A percentile compares a stretch with the other conserved stretches of the same genome.
These are phyloP conservation scores for Viridothelium virens DNA, from an alignment of 495 filamentous ascomycete species.

Conservation along the genomic window DNA sequence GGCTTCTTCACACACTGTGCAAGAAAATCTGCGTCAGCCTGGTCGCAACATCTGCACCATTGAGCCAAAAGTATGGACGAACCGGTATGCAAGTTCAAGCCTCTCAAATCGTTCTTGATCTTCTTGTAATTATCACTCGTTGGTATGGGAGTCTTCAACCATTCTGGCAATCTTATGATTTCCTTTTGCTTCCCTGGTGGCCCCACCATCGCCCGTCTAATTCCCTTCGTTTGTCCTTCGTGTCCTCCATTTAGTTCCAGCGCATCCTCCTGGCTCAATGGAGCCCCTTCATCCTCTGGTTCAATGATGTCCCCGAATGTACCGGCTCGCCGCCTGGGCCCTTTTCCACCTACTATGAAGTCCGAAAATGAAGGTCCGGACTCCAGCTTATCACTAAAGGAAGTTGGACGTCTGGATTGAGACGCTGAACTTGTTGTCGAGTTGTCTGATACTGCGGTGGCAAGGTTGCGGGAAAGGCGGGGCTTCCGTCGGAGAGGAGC, in stretches of 20 bases:
- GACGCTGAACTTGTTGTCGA: conserved; percentile 12
- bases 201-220: conserved; percentile 68
- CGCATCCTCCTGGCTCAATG: conserved; percentile 52
- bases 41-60: not conserved
- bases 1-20: conserved; percentile 83
- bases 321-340: conserved; percentile 19
- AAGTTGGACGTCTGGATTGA: conserved; percentile 33
- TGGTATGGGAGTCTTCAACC: conserved; percentile 94
- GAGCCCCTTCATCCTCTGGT: conserved; percentile 17
- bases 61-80: not conserved
- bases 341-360: conserved; percentile 52
- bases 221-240: not conserved
- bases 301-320: conserved; percentile 35
- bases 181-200: conserved; percentile 73
- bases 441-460: conserved; percentile 27
- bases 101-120: conserved; percentile 86
- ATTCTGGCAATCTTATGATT: conserved; percentile 84
- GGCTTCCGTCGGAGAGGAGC: not conserved
- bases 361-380: conserved; percentile 77
- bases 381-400: conserved; percentile 73
- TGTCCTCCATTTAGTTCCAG: conserved; percentile 40
- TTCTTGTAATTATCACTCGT: conserved; percentile 78
- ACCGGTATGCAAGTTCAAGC: conserved; percentile 74
- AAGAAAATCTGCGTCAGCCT: not conserved
- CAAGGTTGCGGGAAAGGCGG: conserved; percentile 20